Base-by-base conservation (phyloP, 495 filamentous ascomycete species). In the Parachaetomium inaequale region DNA sequence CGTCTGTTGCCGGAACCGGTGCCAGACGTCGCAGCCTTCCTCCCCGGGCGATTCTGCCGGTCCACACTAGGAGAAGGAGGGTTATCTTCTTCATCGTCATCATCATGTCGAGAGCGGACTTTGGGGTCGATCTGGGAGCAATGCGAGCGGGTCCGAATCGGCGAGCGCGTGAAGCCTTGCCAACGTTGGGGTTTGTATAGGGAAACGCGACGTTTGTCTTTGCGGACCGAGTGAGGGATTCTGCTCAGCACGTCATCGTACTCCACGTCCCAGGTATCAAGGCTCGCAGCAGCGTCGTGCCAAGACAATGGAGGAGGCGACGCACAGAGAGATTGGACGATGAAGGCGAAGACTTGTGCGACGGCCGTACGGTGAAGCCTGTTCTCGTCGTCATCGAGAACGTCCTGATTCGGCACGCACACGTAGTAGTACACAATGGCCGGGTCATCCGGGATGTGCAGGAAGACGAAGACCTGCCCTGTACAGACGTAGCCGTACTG, bases 261-360 rank as follows among this genome's bases (percentile, higher is more conserved):
- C 55, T 75, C 68, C 15, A 78, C 70, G 26, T 53, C 69, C 77
- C 76, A 80, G 12, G 42, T 74, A 28, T 73, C 58, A 53, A 78
- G 63, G 12, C 54, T 46, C 26, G 28, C 49, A 28, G 64, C 55
- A 10, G 74, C 72, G 57, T 78, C 68, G 19, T 75, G 69, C 79
- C 74, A 82, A 38, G 72, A 67, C 64, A 71, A 46, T 28, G 72
- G 60, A 7, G 74, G 77, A 64, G 70, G 63, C 42, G 55, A 52
- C 31, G 69, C 63, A 53, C 66, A 62, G 47, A 81, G 75, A 40
- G 73, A 75, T 63, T 77, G 71, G 57, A 84, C 64, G 54, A 70
- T 74, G 61, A 84, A 82, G 43, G 75, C 74, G 63, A 82, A 75
- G 50, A 81, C 74, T 64, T 80, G 74, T 8, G 75, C 75, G 28